Evolutionary conservation across 768 basidiomycete genomes (phyloP).

Genomic region (Boletus subcaerulescens): DNA sequence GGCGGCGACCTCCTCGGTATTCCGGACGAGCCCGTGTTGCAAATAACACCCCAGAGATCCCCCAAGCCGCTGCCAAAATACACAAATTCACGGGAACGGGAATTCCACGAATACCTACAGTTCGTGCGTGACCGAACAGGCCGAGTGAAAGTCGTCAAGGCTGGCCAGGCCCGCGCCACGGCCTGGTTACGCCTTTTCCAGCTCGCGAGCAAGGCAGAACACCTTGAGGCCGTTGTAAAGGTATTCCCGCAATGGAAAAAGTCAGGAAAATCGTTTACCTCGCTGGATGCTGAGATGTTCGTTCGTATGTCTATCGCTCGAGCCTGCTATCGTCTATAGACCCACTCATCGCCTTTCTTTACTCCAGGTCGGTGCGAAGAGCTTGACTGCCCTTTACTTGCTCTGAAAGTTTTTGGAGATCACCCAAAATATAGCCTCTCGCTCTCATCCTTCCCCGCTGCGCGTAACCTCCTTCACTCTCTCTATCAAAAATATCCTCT

Average conservation of each 20-base stretch:
- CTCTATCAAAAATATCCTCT: slow-evolving; percentile 48
- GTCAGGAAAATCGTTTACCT: slow-evolving; percentile 37
- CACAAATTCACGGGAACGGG: slow-evolving; percentile 14
- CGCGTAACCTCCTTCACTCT: slow-evolving; percentile 55
- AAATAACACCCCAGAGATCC: neutral
- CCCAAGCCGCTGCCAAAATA: neutral
- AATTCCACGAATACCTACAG: slow-evolving; percentile 23
- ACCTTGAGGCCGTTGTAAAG: slow-evolving; percentile 45
- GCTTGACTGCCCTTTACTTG: slow-evolving; percentile 51
- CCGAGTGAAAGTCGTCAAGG: slow-evolving; percentile 26
- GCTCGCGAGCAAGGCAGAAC: slow-evolving; percentile 47
- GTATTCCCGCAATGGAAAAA: slow-evolving; percentile 52
- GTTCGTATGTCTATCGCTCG: slow-evolving; percentile 44
- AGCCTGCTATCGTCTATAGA: neutral
- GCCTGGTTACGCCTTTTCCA: slow-evolving; percentile 52
- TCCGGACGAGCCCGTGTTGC: neutral
- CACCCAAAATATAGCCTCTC: slow-evolving; percentile 58
- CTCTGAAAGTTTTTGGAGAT: slow-evolving; percentile 59
- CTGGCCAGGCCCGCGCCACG: slow-evolving; percentile 40
- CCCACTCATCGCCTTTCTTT: neutral
- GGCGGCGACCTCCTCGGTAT: slow-evolving; percentile 13
- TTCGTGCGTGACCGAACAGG: slow-evolving; percentile 31
- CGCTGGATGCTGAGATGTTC: slow-evolving; percentile 45
- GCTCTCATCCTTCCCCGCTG: slow-evolving; percentile 46
- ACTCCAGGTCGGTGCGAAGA: slow-evolving; percentile 60